Percentiles rank a stretch among this genome's conserved stretches.
Evolutionary conservation across 495 filamentous ascomycete genomes (phyloP).

Genomic region (Hypoxylon fuscum): DNA sequence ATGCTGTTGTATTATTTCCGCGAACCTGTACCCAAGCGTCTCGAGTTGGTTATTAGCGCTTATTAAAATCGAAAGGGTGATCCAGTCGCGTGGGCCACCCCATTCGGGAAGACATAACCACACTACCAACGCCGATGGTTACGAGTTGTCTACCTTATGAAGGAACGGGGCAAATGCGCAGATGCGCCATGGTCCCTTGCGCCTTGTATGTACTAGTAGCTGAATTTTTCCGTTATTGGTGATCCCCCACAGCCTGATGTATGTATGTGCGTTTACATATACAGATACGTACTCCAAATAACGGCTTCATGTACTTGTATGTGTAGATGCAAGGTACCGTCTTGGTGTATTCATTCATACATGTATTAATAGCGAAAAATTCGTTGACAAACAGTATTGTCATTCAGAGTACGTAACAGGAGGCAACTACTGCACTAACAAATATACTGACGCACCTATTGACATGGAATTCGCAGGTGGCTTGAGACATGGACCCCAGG

Average conservation of each 20-base stretch:
- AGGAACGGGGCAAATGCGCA: slow-evolving; percentile 35
- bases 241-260: slow-evolving; percentile 22
- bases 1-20: slow-evolving; percentile 10
- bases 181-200: slow-evolving; percentile 32
- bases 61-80: slow-evolving; percentile 13
- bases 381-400: slow-evolving; percentile 17
- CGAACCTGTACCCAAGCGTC: background rate
- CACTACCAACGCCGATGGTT: slow-evolving; percentile 23
- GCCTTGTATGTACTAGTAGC: slow-evolving; percentile 6
- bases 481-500: slow-evolving; percentile 12
- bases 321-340: slow-evolving; percentile 8
- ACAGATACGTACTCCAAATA: background rate
- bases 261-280: slow-evolving; percentile 10
- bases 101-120: slow-evolving; percentile 33
- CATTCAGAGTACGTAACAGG: slow-evolving; percentile 26
- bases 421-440: background rate
- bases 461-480: slow-evolving; percentile 11
- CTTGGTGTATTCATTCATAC: background rate
- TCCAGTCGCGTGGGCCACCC: slow-evolving; percentile 35
- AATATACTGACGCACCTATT: background rate
- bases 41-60: slow-evolving; percentile 4
- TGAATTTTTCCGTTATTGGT: slow-evolving; percentile 15
- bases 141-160: slow-evolving; percentile 8
- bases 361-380: background rate
- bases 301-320: too few species aligned